Conservation (phyloP, 352 stramenopile species). For the Phytopythium boreale region DNA sequence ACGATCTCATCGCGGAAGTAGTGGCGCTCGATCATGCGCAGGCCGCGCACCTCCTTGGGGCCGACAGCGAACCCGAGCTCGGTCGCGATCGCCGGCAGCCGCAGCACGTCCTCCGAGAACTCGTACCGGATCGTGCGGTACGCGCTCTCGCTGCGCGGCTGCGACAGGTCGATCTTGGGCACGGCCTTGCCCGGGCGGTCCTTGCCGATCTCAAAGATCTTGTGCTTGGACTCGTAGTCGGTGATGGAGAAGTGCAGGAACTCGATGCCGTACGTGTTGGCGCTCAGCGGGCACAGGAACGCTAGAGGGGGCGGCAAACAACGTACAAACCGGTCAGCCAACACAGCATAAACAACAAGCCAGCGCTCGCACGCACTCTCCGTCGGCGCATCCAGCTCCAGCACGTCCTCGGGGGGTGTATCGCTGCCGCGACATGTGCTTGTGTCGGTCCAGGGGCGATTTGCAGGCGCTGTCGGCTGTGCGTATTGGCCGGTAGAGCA, state of each 20-base stretch:
- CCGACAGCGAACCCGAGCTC: slow-evolving; percentile 93
- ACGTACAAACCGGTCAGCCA: not conserved
- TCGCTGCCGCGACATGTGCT: slow-evolving; percentile 58
- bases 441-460: not conserved
- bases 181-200: slow-evolving; percentile 60
- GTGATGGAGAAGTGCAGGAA: slow-evolving; percentile 95
- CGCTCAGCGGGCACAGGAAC: slow-evolving; percentile 93
- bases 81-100: slow-evolving; percentile 86
- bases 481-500: not conserved
- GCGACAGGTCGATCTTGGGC: slow-evolving; percentile 81
- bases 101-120: slow-evolving; percentile 92
- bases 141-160: slow-evolving; percentile 84
- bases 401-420: slow-evolving; percentile 83
- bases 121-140: slow-evolving; percentile 95
- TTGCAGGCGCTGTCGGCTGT: slow-evolving; percentile 5
- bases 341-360: not conserved
- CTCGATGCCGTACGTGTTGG: slow-evolving; percentile 94
- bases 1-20: slow-evolving; percentile 95
- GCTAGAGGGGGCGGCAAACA: not conserved
- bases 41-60: slow-evolving; percentile 82
- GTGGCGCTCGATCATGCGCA: slow-evolving; percentile 96
- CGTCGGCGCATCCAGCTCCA: slow-evolving; percentile 74
- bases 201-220: slow-evolving; percentile 93
- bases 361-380: slow-evolving; percentile 39
- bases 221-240: slow-evolving; percentile 93